Base-by-base conservation (phyloP, 2,329 filamentous ascomycete species). In the Aspergillus aculeatus region DNA sequence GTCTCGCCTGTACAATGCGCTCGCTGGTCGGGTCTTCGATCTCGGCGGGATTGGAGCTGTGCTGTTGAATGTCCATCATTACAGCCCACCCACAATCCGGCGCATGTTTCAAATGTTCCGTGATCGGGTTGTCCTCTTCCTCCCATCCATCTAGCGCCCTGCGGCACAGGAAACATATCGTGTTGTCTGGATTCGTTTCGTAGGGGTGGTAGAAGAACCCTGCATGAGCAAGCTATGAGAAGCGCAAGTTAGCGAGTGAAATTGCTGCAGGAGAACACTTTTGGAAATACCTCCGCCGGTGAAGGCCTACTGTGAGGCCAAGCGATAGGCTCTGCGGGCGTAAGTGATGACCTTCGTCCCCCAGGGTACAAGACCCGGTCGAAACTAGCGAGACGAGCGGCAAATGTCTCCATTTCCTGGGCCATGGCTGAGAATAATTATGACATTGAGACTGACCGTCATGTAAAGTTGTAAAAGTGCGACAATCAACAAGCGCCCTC, bases 101-200 rank as follows among this genome's bases (percentile, higher is more conserved):
- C 2, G 91, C 89, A 72, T 96, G 91, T 65, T 88, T 91, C 31
- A 96, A 74, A 75, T 99, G 95, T 73, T 99, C 95, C 53, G 83
- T 82, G 4, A 96, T 81, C 0, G 95, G 91, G 61, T 92, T 86
- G 72, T 99, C 95, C 23, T 88, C 86, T 44, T 88, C 83, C 69
- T 98, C 94, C 95, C 95, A 99, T 61, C 92, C 93, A 73, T 96
- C 92, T 12, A 99, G 83, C 57, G 88, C 86, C 73, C 91, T 90
- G 63, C 86, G 81, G 78, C 95, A 99, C 41, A 92, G 82, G 75
- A 96, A 98, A 75, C 95, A 99, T 66, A 86, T 85, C 51, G 91
- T 91, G 75, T 98, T 98, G 75, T 99, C 95, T 41, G 88, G 88
- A 70, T 87, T 90, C 50, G 86, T 83, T 54, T 85, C 82, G 14